Percentiles rank a stretch among this genome's conserved stretches.
These are phyloP conservation scores for Apiotrichum brassicae DNA, from an alignment of 1,284 basidiomycete species.

Conservation along the genomic window DNA sequence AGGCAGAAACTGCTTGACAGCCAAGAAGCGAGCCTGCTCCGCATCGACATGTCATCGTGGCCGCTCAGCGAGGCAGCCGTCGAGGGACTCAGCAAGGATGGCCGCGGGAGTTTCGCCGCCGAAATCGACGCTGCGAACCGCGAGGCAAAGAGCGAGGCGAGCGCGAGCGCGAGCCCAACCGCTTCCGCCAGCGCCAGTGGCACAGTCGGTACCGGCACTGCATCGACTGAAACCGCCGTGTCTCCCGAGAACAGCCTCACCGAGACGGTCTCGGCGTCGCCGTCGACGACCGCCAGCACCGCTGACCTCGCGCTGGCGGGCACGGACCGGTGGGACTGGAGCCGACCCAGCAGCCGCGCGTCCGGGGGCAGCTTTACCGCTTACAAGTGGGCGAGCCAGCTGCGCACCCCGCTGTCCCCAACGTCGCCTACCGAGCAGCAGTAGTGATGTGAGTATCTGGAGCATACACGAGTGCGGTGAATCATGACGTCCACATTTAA, in stretches of 20 bases:
- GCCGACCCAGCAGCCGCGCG: background rate
- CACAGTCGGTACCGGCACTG: too few species aligned
- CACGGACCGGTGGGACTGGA: constrained; percentile 4
- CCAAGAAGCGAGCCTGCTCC: background rate
- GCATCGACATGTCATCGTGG: background rate
- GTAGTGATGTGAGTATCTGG: too few species aligned
- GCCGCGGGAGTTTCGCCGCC: background rate
- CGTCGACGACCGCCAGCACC: background rate
- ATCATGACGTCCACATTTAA: too few species aligned
- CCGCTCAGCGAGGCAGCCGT: background rate
- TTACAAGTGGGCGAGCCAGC: background rate
- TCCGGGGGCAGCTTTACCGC: background rate
- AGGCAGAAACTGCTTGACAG: background rate
- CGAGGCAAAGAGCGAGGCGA: too few species aligned
- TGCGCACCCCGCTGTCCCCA: too few species aligned
- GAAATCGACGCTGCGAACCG: too few species aligned
- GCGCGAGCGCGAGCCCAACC: too few species aligned
- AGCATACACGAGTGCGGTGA: too few species aligned
- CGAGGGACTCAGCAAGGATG: background rate
- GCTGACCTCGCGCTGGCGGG: constrained; percentile 1
- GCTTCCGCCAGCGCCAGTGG: background rate
- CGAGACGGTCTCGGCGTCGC: background rate
- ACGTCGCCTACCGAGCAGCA: too few species aligned
- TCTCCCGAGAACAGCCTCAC: background rate
- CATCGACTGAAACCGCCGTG: background rate